Conservation (phyloP, 2,329 filamentous ascomycete species). For the Diaporthe citri region DNA sequence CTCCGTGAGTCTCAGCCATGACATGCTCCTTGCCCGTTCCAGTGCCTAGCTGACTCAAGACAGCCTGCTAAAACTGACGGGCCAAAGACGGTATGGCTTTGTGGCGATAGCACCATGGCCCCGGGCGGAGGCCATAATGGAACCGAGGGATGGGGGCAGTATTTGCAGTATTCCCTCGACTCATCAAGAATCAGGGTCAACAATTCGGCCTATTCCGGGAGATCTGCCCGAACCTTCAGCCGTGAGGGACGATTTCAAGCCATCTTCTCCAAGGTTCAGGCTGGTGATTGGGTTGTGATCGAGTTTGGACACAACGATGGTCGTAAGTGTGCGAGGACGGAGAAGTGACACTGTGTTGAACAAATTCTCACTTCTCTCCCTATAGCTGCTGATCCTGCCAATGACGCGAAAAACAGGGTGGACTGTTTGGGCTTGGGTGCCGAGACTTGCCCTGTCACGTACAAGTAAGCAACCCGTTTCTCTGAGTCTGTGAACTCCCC, state of each 20-base stretch:
- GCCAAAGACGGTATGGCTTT: constrained; percentile 36
- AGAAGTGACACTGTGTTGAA: background rate
- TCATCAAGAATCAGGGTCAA: constrained; percentile 48
- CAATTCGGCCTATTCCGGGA: constrained; percentile 66
- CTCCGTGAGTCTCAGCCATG: background rate
- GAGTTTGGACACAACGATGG: constrained; percentile 73
- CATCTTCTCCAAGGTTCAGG: constrained; percentile 57
- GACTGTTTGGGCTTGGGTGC: constrained; percentile 38
- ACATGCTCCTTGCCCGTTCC: background rate
- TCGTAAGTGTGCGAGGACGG: background rate
- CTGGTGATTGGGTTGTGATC: constrained; percentile 68
- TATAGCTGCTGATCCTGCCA: constrained; percentile 52
- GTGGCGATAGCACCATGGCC: constrained; percentile 42
- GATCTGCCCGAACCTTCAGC: constrained; percentile 66
- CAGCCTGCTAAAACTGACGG: background rate
- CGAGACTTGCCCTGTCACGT: constrained; percentile 38
- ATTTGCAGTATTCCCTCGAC: constrained; percentile 41
- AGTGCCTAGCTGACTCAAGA: background rate
- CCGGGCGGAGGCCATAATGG: constrained; percentile 39
- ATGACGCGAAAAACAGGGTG: constrained; percentile 51
- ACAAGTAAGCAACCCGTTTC: background rate
- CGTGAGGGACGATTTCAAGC: constrained; percentile 65
- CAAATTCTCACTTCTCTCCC: background rate
- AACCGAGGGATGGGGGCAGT: constrained; percentile 41
- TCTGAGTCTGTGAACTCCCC: background rate